Evolutionary conservation across 306 rosid species (phyloP), one percentile per base, ranked within the genome.

Genomic region (Lithocarpus polystachyus): DNA sequence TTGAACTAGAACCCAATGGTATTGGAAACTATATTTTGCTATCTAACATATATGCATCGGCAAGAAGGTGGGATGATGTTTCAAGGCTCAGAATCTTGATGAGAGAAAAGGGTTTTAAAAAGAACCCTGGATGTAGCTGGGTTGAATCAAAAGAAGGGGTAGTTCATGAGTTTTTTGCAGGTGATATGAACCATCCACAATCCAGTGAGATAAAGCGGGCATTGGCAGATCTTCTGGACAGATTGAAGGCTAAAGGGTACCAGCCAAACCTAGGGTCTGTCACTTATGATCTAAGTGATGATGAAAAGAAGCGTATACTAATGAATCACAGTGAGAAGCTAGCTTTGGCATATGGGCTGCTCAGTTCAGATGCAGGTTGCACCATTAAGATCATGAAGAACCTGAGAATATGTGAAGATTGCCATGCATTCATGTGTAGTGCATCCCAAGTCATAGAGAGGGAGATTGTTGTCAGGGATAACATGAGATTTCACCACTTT

Each of bases 121-220:
- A 94, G 77, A 82, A 60, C 35, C 96, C 97, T 17, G 97, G 90
- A 3, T 89, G 79, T 68, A 94, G 96, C 84, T 94, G 97, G 98
- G 85, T 94, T 45, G 98, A 92, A 89, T 83, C 76, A 6, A 82
- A 85, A 78, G 84, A 85, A 11, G 94, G 94, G 56, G 81, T 77
- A 51, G 71, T 89, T 84, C 92, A 89, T 6, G 88, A 88, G 82
- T 94, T 94, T 75, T 71, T 80, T 26, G 92, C 97, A 2, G 93
- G 94, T 31, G 93, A 88, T 59, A 82, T 61, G 60, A 82, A 71
- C 7, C 96, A 94, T 87, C 92, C 89, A 18, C 54, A 88, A 77
- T 89, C 78, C 37, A 73, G 37, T 33, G 84, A 88, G 85, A 90
- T 90, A 52, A 87, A 77, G 76, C 68, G 78, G 84, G 84, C 84